Evolutionary conservation across 805 yeast genomes (phyloP).

Genomic region (Scheffersomyces ergatensis): DNA sequence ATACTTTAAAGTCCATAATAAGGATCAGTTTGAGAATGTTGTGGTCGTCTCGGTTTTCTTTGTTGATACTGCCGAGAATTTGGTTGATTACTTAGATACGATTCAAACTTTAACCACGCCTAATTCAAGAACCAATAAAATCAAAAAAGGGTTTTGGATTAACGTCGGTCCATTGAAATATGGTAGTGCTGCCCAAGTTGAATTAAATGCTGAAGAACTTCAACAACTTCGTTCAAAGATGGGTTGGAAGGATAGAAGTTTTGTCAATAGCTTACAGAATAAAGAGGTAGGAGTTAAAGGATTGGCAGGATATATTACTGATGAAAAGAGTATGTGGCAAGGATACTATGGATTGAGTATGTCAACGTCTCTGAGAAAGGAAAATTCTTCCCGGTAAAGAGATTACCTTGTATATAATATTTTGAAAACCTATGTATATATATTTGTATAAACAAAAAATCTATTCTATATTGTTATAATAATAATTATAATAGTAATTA

Average conservation of each 20-base stretch:
- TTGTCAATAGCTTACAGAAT: constrained; percentile 10
- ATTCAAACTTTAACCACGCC: constrained; percentile 36
- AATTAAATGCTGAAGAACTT: constrained; percentile 72
- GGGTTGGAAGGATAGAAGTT: constrained; percentile 56
- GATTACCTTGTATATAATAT: background rate
- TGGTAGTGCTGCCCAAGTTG: constrained; percentile 80
- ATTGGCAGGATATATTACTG: constrained; percentile 65
- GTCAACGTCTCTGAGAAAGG: constrained; percentile 46
- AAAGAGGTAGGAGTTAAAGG: constrained; percentile 12
- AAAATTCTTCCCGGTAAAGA: constrained; percentile 10
- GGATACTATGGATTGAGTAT: constrained; percentile 69
- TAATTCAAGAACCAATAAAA: constrained; percentile 5
- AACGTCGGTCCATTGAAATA: constrained; percentile 92
- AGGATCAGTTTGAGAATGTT: constrained; percentile 31
- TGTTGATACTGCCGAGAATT: constrained; percentile 88
- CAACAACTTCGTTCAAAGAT: constrained; percentile 44
- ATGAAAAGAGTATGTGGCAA: constrained; percentile 66
- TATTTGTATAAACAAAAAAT: background rate
- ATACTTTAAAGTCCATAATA: constrained; percentile 35
- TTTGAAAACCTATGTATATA: background rate
- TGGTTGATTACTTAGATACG: constrained; percentile 70
- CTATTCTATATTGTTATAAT: background rate
- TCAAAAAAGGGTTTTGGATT: constrained; percentile 68
- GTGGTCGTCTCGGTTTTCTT: constrained; percentile 72
- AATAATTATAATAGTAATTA: too few species aligned